Conservation (phyloP, 176 grass and related monocot species). For the Ensete ventricosum region DNA sequence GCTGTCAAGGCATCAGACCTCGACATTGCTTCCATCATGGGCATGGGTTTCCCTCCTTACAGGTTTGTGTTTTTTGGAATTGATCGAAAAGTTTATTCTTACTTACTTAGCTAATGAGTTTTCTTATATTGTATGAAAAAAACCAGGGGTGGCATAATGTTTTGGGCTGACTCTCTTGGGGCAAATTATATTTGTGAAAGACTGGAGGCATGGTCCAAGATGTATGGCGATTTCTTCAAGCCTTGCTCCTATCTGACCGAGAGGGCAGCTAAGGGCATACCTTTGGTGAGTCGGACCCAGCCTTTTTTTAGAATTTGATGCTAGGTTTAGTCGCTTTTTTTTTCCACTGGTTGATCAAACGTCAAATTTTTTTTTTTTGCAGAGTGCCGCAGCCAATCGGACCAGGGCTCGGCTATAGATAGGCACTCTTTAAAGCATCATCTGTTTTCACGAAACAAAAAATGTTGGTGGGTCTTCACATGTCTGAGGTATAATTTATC, state of each 20-base stretch:
- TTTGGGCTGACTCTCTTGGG: slow-evolving; percentile 77
- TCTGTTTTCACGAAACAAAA: background rate
- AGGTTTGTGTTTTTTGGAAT: slow-evolving; percentile 25
- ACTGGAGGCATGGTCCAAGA: slow-evolving; percentile 65
- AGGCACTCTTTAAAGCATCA: background rate
- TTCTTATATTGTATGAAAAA: background rate
- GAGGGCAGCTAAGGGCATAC: slow-evolving; percentile 65
- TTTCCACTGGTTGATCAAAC: background rate
- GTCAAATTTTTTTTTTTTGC: background rate
- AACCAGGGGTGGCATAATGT: slow-evolving; percentile 75
- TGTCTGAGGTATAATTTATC: background rate
- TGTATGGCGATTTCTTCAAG: slow-evolving; percentile 64
- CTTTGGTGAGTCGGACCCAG: slow-evolving; percentile 50
- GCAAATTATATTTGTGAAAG: slow-evolving; percentile 63
- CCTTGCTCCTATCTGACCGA: slow-evolving; percentile 67
- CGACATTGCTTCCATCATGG: slow-evolving; percentile 82
- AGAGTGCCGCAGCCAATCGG: background rate
- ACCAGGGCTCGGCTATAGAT: background rate
- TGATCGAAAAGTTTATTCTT: background rate
- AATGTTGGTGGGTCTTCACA: too few relatives aligned
- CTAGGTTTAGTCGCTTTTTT: background rate
- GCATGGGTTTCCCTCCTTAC: slow-evolving; percentile 98
- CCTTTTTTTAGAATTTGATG: background rate
- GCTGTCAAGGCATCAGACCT: slow-evolving; percentile 92
- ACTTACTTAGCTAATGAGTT: background rate